Percentiles rank a stretch among this genome's conserved stretches.
phyloP scores from a whole-genome alignment of 371 early-diverging fungal genomes.

The Mucor sp. region DNA sequence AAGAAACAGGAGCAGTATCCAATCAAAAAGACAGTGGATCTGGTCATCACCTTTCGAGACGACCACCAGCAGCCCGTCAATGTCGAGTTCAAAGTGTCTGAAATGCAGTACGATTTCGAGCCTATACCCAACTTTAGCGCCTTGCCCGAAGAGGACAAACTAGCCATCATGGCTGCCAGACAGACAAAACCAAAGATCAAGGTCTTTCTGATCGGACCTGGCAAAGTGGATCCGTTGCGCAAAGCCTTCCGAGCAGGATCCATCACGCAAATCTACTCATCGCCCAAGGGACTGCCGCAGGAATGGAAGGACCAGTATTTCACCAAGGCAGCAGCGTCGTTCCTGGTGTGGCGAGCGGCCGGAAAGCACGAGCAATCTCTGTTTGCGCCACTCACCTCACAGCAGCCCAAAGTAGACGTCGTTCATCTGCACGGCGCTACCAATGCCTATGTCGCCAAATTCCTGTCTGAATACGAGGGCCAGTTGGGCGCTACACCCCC shows the following conservation, averaged over 20 bases:
- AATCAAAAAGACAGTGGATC: conserved; percentile 36
- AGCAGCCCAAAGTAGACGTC: conserved; percentile 49
- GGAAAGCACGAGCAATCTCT: conserved; percentile 55
- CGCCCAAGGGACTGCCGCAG: conserved; percentile 52
- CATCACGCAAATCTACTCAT: conserved; percentile 51
- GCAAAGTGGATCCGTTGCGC: conserved; percentile 46
- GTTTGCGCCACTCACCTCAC: conserved; percentile 43
- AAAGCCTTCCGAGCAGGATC: conserved; percentile 50
- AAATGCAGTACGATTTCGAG: conserved; percentile 36
- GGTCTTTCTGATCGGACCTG: conserved; percentile 63
- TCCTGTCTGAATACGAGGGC: conserved; percentile 33
- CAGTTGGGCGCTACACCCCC: conserved; percentile 50
- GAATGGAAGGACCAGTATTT: conserved; percentile 73
- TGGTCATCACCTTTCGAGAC: conserved; percentile 49
- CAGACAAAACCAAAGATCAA: conserved; percentile 20
- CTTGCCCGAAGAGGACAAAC: conserved; percentile 17
- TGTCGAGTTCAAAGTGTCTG: conserved; percentile 51
- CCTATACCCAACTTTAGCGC: conserved; percentile 10
- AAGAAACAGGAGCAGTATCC: conserved; percentile 37
- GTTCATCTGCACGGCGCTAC: conserved; percentile 70
- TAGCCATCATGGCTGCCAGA: not conserved
- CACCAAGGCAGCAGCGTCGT: conserved; percentile 58
- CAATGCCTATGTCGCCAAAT: conserved; percentile 56
- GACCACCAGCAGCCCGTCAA: conserved; percentile 29
- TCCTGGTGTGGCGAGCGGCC: conserved; percentile 54